These are phyloP conservation scores for Tuber microsphaerosporum DNA, from an alignment of 495 filamentous ascomycete genomes.

Conservation along the genomic window DNA sequence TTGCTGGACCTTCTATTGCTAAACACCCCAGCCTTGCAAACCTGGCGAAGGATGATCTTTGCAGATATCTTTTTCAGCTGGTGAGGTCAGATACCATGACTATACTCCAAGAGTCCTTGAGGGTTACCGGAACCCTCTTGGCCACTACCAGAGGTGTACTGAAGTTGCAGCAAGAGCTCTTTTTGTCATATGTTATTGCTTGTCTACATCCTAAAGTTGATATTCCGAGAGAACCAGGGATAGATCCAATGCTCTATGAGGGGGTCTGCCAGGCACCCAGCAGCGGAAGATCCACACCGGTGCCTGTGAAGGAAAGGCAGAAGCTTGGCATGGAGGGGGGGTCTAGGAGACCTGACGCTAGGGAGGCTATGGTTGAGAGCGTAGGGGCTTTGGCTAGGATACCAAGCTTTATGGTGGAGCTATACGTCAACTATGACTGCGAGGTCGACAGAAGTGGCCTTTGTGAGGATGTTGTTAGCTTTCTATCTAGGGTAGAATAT, in stretches of 20 bases:
- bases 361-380: constrained; percentile 98
- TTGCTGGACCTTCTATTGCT: constrained; percentile 90
- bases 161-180: constrained; percentile 95
- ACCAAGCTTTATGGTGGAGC: constrained; percentile 85
- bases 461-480: constrained; percentile 88
- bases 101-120: constrained; percentile 81
- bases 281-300: constrained; percentile 84
- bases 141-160: constrained; percentile 86
- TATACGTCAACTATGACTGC: constrained; percentile 98
- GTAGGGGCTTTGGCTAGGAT: constrained; percentile 85
- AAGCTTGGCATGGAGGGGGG: constrained; percentile 91
- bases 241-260: constrained; percentile 85
- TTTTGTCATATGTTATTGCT: constrained; percentile 85
- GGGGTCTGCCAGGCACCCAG: constrained; percentile 82
- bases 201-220: constrained; percentile 88
- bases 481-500: constrained; percentile 59
- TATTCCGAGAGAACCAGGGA: constrained; percentile 81
- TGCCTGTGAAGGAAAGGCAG: constrained; percentile 86
- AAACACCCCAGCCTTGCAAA: constrained; percentile 82
- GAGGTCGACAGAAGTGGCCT: constrained; percentile 86
- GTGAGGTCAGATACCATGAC: constrained; percentile 93
- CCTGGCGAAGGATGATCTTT: constrained; percentile 87
- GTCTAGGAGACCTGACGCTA: constrained; percentile 79
- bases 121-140: constrained; percentile 82
- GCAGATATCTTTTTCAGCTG: constrained; percentile 90